These are phyloP conservation scores for Pythium scleroteichum DNA, from an alignment of 352 stramenopile genomes.

Conservation along the genomic window DNA sequence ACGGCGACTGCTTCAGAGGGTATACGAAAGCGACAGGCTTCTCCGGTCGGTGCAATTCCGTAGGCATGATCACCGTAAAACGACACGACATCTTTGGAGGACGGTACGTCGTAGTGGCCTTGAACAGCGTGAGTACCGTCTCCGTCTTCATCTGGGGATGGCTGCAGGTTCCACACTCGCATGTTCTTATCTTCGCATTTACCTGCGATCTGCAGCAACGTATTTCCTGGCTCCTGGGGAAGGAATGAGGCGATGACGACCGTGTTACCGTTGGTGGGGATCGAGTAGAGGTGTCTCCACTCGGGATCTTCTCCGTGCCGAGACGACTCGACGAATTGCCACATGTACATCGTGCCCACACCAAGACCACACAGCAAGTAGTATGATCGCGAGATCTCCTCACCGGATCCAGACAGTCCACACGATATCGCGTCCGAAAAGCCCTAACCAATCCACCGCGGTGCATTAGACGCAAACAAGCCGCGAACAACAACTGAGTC, in stretches of 20 bases:
- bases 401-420: neutral
- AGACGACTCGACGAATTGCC: conserved; percentile 62
- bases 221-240: conserved; percentile 5
- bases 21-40: conserved; percentile 64
- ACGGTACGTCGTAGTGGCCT: conserved; percentile 55
- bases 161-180: conserved; percentile 67
- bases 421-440: conserved; percentile 76
- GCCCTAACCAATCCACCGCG: conserved; percentile 49
- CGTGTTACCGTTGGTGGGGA: conserved; percentile 58
- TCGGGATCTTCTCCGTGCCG: conserved; percentile 31
- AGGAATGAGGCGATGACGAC: conserved; percentile 58
- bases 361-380: conserved; percentile 76
- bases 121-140: conserved; percentile 41
- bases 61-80: conserved; percentile 69
- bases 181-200: conserved; percentile 61
- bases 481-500: conserved; percentile 5
- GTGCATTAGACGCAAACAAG: conserved; percentile 8
- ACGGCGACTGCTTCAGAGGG: conserved; percentile 12
- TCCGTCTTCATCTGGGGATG: conserved; percentile 10
- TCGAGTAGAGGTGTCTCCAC: conserved; percentile 61
- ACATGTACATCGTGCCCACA: conserved; percentile 69
- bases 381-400: conserved; percentile 35
- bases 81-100: conserved; percentile 57
- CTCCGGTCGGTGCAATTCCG: conserved; percentile 62
- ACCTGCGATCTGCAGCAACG: conserved; percentile 38